Percentiles rank a stretch among this genome's conserved stretches.
These are phyloP conservation scores for Aspergillus ibericus DNA, from an alignment of 2,329 filamentous ascomycete genomes.

Conservation along the genomic window DNA sequence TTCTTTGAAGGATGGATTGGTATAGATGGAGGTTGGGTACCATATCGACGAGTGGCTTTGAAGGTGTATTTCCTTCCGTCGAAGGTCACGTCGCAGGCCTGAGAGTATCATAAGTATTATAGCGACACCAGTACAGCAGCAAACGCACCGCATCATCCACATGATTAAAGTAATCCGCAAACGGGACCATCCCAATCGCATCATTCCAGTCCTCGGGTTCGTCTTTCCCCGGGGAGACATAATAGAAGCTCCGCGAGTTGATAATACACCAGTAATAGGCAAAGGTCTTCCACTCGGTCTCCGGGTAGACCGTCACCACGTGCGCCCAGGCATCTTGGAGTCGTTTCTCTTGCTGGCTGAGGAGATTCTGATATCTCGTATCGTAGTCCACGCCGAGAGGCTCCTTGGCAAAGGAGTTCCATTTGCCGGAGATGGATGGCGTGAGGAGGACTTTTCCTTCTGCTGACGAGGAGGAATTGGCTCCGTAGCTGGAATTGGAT, in stretches of 20 bases:
- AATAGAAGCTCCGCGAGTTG: conserved; percentile 61
- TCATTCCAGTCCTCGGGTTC: conserved; percentile 38
- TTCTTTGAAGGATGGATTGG: neutral
- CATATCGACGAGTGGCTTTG: conserved; percentile 25
- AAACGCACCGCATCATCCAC: conserved; percentile 33
- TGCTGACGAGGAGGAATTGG: conserved; percentile 19
- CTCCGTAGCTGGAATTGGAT: conserved; percentile 28
- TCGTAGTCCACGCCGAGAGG: conserved; percentile 28
- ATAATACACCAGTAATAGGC: conserved; percentile 59
- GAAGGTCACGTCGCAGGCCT: conserved; percentile 31
- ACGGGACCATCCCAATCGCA: conserved; percentile 42
- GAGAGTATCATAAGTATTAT: neutral
- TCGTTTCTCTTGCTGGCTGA: conserved; percentile 55
- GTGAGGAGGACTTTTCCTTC: conserved; percentile 24
- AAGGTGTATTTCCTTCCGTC: conserved; percentile 29
- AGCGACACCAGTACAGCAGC: no score
- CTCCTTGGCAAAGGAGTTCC: conserved; percentile 30
- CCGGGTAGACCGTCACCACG: conserved; percentile 43
- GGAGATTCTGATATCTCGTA: conserved; percentile 36
- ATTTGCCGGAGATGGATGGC: conserved; percentile 37
- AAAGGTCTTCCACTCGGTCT: conserved; percentile 42
- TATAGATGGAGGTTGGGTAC: conserved; percentile 12
- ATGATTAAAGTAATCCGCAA: conserved; percentile 46
- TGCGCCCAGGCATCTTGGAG: conserved; percentile 52
- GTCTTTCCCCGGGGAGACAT: conserved; percentile 43